phyloP scores from a whole-genome alignment of 2,329 filamentous ascomycete genomes.

The Pseudogymnoascus sp. region DNA sequence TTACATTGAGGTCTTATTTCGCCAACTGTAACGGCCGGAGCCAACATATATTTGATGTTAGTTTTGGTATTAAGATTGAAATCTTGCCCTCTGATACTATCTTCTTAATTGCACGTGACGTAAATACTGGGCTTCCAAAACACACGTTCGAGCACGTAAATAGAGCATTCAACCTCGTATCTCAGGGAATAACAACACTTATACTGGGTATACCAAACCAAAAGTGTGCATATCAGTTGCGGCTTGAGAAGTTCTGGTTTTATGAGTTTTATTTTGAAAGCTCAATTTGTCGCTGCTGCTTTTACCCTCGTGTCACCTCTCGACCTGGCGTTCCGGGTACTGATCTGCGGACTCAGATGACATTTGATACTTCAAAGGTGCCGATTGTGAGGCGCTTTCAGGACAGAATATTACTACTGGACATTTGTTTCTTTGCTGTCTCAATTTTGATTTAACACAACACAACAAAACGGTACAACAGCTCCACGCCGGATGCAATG shows the following conservation, averaged over 20 bases:
- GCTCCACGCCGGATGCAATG: conserved; percentile 18
- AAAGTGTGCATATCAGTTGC: neutral
- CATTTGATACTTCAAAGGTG: neutral
- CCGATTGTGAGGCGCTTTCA: neutral
- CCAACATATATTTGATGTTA: no score
- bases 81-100: no score
- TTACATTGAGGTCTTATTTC: no score
- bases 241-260: neutral
- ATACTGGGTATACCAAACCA: neutral
- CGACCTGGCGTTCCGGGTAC: neutral
- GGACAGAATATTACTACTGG: neutral
- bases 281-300: neutral
- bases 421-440: neutral
- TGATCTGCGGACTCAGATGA: neutral
- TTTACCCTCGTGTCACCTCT: neutral
- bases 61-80: no score
- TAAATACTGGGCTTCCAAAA: neutral
- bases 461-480: neutral
- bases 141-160: neutral
- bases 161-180: neutral
- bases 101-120: neutral
- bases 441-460: neutral
- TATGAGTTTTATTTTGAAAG: neutral
- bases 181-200: neutral
- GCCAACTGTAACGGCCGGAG: no score